These are phyloP conservation scores for Myotisia sp. DNA, from an alignment of 2,329 filamentous ascomycete species.

Conservation along the genomic window DNA sequence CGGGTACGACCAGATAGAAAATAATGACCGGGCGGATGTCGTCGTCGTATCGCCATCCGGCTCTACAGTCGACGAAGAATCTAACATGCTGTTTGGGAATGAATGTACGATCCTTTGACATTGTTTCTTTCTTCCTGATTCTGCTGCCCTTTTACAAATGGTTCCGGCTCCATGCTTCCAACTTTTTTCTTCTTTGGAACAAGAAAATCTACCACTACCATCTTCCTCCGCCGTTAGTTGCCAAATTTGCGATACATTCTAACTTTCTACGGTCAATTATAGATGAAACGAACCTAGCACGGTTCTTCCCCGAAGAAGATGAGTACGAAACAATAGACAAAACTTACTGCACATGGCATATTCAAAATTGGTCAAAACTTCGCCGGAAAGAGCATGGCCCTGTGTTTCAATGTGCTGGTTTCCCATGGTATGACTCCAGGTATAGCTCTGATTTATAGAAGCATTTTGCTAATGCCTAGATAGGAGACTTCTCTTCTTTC, in stretches of 20 bases:
- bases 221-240: too few species aligned
- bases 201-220: not conserved
- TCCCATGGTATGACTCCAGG: slow-evolving; percentile 56
- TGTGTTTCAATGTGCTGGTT: slow-evolving; percentile 68
- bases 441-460: not conserved
- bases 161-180: too few species aligned
- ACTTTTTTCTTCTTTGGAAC: too few species aligned
- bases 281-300: slow-evolving; percentile 76
- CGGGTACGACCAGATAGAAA: slow-evolving; percentile 38
- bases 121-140: slow-evolving; percentile 4
- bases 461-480: slow-evolving; percentile 15
- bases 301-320: slow-evolving; percentile 59
- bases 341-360: slow-evolving; percentile 67
- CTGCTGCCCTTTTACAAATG: slow-evolving; percentile 8
- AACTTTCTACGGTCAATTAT: too few species aligned
- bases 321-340: slow-evolving; percentile 72
- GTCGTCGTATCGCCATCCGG: slow-evolving; percentile 49
- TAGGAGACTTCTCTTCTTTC: slow-evolving; percentile 90
- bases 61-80: slow-evolving; percentile 39
- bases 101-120: slow-evolving; percentile 33
- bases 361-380: slow-evolving; percentile 65
- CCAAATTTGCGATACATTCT: too few species aligned
- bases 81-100: slow-evolving; percentile 42
- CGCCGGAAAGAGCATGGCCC: slow-evolving; percentile 76
- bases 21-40: slow-evolving; percentile 48